phyloP scores from a whole-genome alignment of 2,329 filamentous ascomycete species.

The Paraphoma chrysanthemicola region DNA sequence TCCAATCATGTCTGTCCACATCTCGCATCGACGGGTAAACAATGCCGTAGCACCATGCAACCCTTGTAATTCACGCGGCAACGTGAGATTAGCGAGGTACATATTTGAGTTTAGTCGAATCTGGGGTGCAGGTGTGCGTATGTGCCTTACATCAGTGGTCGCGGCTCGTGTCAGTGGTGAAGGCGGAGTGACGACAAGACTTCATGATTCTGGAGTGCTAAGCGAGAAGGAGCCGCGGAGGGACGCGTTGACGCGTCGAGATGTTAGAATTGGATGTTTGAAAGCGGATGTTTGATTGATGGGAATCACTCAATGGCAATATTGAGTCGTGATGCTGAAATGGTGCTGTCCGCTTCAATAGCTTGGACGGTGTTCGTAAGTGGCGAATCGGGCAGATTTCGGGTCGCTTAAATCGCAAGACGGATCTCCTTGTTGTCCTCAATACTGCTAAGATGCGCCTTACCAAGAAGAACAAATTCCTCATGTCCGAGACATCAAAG shows the following conservation, averaged over 20 bases:
- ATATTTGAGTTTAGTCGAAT: conserved; percentile 6
- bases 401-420: too few species aligned
- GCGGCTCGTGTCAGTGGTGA: conserved; percentile 1
- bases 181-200: conserved; percentile 17
- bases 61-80: background rate
- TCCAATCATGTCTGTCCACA: conserved; percentile 2
- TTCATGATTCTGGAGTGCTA: conserved; percentile 15
- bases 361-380: too few species aligned
- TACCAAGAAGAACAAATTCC: too few species aligned
- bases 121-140: conserved; percentile 11
- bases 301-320: background rate
- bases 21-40: conserved; percentile 5
- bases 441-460: too few species aligned
- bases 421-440: too few species aligned
- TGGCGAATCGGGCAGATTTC: too few species aligned
- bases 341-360: background rate
- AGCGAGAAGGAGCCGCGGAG: conserved; percentile 13
- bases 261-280: background rate
- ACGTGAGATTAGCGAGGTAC: conserved; percentile 11
- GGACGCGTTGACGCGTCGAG: background rate
- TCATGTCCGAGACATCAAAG: too few species aligned
- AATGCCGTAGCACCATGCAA: conserved; percentile 3
- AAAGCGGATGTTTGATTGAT: background rate
- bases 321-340: background rate
- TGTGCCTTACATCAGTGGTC: conserved; percentile 12